These are phyloP conservation scores for barley (Hordeum vulgare) DNA, from an alignment of 176 grass and related monocot genomes.

Conservation along the genomic window MorexV3_pseudomolecules_assembly NC_058523.1:382840923-382841422, in stretches of 20 bases:
- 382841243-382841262: slow-evolving; percentile 33
- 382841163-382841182: slow-evolving; percentile 58
- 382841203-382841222: background rate
- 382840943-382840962: background rate
- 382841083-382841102: background rate
- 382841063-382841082: slow-evolving; percentile 1
- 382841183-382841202: background rate
- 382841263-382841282: slow-evolving; percentile 26
- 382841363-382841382: slow-evolving; percentile 32
- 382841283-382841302: slow-evolving; percentile 29
- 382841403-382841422: slow-evolving; percentile 41
- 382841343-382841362: slow-evolving; percentile 68
- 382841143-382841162: slow-evolving; percentile 46
- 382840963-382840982: slow-evolving; percentile 11
- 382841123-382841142: slow-evolving; percentile 59
- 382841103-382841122: slow-evolving; percentile 51
- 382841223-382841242: background rate
- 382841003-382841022: slow-evolving; percentile 25
- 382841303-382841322: background rate
- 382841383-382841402: slow-evolving; percentile 38
- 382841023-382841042: slow-evolving; percentile 16
- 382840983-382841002: background rate
- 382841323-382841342: background rate
- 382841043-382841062: background rate
- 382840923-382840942: background rate